Evolutionary conservation across 345 rosid species (phyloP), one percentile per base, ranked within the genome.

Genomic region (Erodium maritimum): DNA sequence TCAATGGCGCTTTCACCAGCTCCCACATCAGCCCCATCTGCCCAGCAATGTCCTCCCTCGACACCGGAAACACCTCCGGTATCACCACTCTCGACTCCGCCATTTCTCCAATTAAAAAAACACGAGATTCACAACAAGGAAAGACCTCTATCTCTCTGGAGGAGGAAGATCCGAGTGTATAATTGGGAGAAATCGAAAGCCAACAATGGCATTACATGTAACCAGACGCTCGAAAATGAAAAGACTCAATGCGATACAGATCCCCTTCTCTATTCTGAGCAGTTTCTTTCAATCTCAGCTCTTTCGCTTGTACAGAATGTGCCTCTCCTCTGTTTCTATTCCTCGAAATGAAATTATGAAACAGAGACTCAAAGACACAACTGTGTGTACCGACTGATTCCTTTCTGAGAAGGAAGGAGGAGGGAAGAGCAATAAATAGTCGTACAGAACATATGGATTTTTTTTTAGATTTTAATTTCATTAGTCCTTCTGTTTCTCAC

Each of bases 1-100:
- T 83, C 79, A 94, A 75, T 54, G 99, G 99, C 17, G 93, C 80
- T 80, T 86, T 94, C 20, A 94, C 77, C 48, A 94, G 81, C 77
- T 90, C 97, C 99, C 99, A 94, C 53, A 87, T 78, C 72, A 90
- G 61, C 54, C 82, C 73, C 17, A 94, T 50, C 62, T 90, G 97
- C 0, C 80, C 91, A 11, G 82, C 69, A 62, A 94, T 70, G 61
- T 90, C 97, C 58, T 75, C 80, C 51, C 85, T 73, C 7, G 88
- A 77, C n/a, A 84, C 82, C 62, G 74, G 79, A 67, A 90, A 80
- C 29, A 94, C 68, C 57, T 94, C 88, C 11, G 99, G 97, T 21
- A 90, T 78, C 66, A 84, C 51, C 57, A 73, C 85, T 0, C 83
- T 71, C 24, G 95, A 62, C 51, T 79, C 72, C 18, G 85, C 94